Evolutionary conservation across 208 protist genomes (phyloP).

Genomic region (Leptomonas pyrrhocoris): DNA sequence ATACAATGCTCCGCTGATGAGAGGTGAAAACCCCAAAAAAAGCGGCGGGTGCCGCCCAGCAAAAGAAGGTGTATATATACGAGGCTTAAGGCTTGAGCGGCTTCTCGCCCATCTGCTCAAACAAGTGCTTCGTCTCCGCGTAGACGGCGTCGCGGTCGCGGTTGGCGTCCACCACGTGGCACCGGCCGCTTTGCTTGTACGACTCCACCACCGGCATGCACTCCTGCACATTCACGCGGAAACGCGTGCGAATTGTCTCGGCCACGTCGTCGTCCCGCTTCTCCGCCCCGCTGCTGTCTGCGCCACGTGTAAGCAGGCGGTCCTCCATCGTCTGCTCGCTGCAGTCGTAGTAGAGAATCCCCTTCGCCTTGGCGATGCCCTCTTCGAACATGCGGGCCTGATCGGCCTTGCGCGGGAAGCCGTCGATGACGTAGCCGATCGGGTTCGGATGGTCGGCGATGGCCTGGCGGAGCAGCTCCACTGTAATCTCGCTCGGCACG

Average conservation of each 20-base stretch:
- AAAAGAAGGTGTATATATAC: no score
- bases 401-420: slow-evolving; percentile 87
- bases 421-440: slow-evolving; percentile 86
- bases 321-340: slow-evolving; percentile 72
- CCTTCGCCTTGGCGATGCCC: slow-evolving; percentile 54
- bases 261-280: slow-evolving; percentile 80
- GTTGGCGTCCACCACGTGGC: slow-evolving; percentile 73
- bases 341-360: slow-evolving; percentile 87
- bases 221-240: slow-evolving; percentile 78
- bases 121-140: slow-evolving; percentile 48
- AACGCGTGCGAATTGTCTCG: slow-evolving; percentile 73
- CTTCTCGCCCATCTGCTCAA: slow-evolving; percentile 35
- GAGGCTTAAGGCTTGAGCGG: slow-evolving; percentile 28
- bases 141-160: slow-evolving; percentile 69
- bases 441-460: slow-evolving; percentile 67
- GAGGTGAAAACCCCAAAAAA: no score
- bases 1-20: no score
- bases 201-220: slow-evolving; percentile 87
- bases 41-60: no score
- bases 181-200: slow-evolving; percentile 68
- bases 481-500: slow-evolving; percentile 88
- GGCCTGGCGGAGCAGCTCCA: slow-evolving; percentile 72
- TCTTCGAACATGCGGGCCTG: slow-evolving; percentile 90
- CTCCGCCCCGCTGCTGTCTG: slow-evolving; percentile 24
- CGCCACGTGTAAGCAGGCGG: slow-evolving; percentile 60